Conservation (phyloP, 768 basidiomycete genomes). For the Fibroporia radiculosa region DNA sequence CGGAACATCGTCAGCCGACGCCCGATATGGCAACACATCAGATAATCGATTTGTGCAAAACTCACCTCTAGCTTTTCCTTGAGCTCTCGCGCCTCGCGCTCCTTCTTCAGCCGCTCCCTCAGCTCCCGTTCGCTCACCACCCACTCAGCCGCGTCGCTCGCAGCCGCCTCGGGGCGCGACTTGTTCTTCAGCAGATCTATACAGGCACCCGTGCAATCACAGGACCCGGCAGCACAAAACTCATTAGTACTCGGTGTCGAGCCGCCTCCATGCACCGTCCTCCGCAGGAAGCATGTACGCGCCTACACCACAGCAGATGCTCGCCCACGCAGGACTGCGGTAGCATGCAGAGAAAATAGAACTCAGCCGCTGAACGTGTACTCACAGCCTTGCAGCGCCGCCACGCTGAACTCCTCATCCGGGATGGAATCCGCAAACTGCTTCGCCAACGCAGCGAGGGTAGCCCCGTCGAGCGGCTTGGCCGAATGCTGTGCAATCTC, state of each 20-base stretch:
- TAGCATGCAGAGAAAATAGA: conserved; percentile 8
- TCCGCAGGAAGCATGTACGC: neutral
- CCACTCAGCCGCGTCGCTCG: conserved; percentile 61
- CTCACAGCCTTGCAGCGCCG: conserved; percentile 86
- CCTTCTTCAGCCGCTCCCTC: conserved; percentile 62
- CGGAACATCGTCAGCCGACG: conserved; percentile 4
- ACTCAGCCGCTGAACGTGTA: conserved; percentile 21
- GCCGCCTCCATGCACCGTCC: conserved; percentile 17
- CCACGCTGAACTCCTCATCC: conserved; percentile 82
- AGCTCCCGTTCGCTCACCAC: conserved; percentile 69
- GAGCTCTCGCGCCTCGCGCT: conserved; percentile 63
- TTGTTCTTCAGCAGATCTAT: conserved; percentile 80
- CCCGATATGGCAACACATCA: conserved; percentile 14
- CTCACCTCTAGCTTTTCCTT: conserved; percentile 63
- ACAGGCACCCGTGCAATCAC: neutral
- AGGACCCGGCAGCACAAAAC: conserved; percentile 1
- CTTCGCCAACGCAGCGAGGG: conserved; percentile 63
- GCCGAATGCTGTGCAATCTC: conserved; percentile 57
- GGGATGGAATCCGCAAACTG: conserved; percentile 77
- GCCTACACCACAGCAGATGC: conserved; percentile 7
- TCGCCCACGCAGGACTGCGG: conserved; percentile 6
- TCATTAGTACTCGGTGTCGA: conserved; percentile 21
- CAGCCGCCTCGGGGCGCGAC: conserved; percentile 70
- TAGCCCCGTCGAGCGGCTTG: conserved; percentile 56
- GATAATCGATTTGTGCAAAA: conserved; percentile 16